These are phyloP conservation scores for Limnomonas spitsbergensis DNA, from an alignment of 139 green algal genomes.

Conservation along the genomic window DNA sequence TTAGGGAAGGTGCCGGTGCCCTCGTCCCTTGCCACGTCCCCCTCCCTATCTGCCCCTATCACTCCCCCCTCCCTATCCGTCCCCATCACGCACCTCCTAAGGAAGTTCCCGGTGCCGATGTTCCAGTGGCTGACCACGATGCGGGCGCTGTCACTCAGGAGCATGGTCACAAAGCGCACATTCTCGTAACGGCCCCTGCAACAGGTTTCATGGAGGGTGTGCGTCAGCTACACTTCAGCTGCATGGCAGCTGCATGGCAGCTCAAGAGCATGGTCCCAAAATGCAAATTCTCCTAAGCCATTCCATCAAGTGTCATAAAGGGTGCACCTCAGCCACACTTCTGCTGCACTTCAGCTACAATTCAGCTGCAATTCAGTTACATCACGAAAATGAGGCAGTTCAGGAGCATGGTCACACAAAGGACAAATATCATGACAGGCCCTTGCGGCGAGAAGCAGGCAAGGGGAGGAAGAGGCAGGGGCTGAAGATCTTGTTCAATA, in stretches of 20 bases:
- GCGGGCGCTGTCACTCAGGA: conserved; percentile 54
- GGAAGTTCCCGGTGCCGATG: conserved; percentile 69
- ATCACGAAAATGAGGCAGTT: neutral
- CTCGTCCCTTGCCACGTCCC: no score
- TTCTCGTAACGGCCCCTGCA: conserved; percentile 74
- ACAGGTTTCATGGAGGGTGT: neutral
- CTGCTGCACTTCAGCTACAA: no score
- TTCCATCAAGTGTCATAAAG: conserved; percentile 38
- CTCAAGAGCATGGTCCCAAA: conserved; percentile 59
- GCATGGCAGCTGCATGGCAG: no score
- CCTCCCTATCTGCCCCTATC: neutral
- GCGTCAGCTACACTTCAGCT: no score
- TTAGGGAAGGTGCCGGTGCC: no score
- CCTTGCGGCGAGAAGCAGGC: no score
- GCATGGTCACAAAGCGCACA: conserved; percentile 56
- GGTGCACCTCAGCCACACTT: no score
- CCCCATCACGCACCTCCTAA: conserved; percentile 44
- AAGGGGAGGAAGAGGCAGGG: no score
- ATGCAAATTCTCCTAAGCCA: conserved; percentile 66
- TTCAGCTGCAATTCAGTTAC: conserved; percentile 35
- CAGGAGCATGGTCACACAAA: neutral
- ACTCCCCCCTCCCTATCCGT: neutral
- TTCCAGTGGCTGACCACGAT: conserved; percentile 73
- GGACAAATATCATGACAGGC: neutral
- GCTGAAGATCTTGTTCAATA: no score